phyloP scores from a whole-genome alignment of 768 basidiomycete species.

The Rhizopogon vinicolor region DNA sequence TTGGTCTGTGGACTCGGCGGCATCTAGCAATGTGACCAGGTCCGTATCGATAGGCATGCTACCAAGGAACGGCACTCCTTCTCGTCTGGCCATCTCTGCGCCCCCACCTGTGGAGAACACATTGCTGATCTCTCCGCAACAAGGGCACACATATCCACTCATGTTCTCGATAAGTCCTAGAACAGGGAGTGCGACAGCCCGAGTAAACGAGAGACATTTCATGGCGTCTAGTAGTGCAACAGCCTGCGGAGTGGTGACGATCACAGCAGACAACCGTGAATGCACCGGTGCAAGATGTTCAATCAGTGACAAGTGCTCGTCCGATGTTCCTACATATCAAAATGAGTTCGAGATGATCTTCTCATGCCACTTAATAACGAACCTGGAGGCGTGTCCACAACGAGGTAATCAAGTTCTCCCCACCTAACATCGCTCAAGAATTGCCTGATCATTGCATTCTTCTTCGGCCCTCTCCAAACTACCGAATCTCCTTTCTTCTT shows the following conservation, averaged over 20 bases:
- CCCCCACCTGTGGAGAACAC: slow-evolving; percentile 95
- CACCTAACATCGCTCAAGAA: slow-evolving; percentile 93
- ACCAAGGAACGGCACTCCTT: slow-evolving; percentile 76
- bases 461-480: slow-evolving; percentile 98
- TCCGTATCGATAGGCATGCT: slow-evolving; percentile 91
- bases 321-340: slow-evolving; percentile 78
- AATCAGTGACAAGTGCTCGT: slow-evolving; percentile 94
- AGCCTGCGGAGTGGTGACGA: slow-evolving; percentile 97
- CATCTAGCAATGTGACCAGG: slow-evolving; percentile 82
- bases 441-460: slow-evolving; percentile 97
- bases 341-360: slow-evolving; percentile 10
- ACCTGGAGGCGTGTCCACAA: slow-evolving; percentile 98
- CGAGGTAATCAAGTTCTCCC: slow-evolving; percentile 89
- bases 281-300: slow-evolving; percentile 89
- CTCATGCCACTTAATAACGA: slow-evolving; percentile 15
- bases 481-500: slow-evolving; percentile 90
- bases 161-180: slow-evolving; percentile 96
- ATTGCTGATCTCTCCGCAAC: slow-evolving; percentile 93
- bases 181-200: slow-evolving; percentile 79
- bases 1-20: slow-evolving; percentile 33
- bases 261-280: slow-evolving; percentile 71
- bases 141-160: slow-evolving; percentile 97
- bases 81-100: slow-evolving; percentile 76
- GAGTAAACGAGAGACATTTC: slow-evolving; percentile 96
- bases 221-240: slow-evolving; percentile 93